These are phyloP conservation scores for Closterium sp. DNA, from an alignment of 139 green algal species.

Conservation along the genomic window DNA sequence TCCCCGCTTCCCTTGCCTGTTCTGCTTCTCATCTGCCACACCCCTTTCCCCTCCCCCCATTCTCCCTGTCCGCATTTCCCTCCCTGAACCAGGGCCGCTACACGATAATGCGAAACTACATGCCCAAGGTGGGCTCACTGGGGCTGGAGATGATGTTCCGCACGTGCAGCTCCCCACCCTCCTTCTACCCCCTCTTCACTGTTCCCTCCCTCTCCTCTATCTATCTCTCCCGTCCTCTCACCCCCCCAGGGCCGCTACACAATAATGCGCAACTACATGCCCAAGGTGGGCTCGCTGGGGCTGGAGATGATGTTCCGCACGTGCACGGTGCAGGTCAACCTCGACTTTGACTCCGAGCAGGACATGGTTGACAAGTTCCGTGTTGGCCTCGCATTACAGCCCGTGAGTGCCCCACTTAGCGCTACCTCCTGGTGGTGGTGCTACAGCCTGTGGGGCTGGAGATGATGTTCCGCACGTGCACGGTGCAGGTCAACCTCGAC, in stretches of 20 bases:
- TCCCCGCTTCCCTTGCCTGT: conserved; percentile 58
- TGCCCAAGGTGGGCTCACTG: conserved; percentile 68
- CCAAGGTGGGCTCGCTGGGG: too few species aligned
- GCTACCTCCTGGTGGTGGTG: too few species aligned
- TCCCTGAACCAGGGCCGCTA: conserved; percentile 26
- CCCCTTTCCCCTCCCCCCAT: too few species aligned
- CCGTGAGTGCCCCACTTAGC: conserved; percentile 82
- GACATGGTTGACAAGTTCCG: conserved; percentile 98
- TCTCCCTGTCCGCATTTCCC: too few species aligned
- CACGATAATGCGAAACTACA: conserved; percentile 69
- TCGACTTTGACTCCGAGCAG: conserved; percentile 92
- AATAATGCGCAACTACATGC: conserved; percentile 74
- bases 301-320: conserved; percentile 58
- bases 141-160: conserved; percentile 99
- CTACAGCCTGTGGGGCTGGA: too few species aligned
- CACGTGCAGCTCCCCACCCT: conserved; percentile 68
- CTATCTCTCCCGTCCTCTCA: too few species aligned
- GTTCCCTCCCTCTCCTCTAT: too few species aligned
- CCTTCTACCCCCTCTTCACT: too few species aligned
- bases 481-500: conserved; percentile 98
- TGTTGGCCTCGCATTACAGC: conserved; percentile 89
- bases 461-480: too few species aligned
- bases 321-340: conserved; percentile 97
- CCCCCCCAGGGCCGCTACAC: too few species aligned
- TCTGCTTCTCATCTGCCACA: neutral